phyloP scores from a whole-genome alignment of 164 flowering plant genomes.

The Liquidambar formosana region DNA sequence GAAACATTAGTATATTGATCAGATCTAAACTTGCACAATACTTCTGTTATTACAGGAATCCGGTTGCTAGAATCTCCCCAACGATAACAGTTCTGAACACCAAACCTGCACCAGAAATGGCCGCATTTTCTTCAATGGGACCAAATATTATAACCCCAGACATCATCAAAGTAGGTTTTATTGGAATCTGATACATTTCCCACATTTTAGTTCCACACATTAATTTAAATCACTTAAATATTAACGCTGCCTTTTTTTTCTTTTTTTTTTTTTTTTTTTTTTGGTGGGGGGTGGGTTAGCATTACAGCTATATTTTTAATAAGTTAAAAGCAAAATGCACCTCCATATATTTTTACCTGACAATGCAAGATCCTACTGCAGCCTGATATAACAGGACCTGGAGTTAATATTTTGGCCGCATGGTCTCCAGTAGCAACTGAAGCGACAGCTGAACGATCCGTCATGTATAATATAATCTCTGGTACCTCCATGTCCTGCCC shows the following conservation, averaged over 20 bases:
- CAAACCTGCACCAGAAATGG: conserved; percentile 46
- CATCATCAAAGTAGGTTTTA: conserved; percentile 40
- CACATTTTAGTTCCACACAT: not conserved
- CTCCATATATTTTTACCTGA: not conserved
- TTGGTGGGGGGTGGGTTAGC: too few relatives aligned
- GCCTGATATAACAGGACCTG: conserved; percentile 24
- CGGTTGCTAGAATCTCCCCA: conserved; percentile 36
- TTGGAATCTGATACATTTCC: not conserved
- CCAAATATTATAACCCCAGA: conserved; percentile 47
- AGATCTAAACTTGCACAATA: not conserved
- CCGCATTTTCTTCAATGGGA: conserved; percentile 53
- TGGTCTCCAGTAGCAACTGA: conserved; percentile 28
- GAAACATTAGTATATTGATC: not conserved
- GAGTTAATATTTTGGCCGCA: conserved; percentile 30
- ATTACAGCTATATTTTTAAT: not conserved
- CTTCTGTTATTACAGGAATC: conserved; percentile 28
- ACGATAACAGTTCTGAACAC: conserved; percentile 30
- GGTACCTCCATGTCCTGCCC: conserved; percentile 37
- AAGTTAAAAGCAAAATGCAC: not conserved
- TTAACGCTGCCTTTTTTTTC: too few relatives aligned
- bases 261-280: too few relatives aligned
- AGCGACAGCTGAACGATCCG: conserved; percentile 9
- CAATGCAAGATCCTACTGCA: conserved; percentile 6
- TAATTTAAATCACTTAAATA: too few relatives aligned
- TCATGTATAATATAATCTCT: conserved; percentile 20